Percentiles rank a stretch among this genome's conserved stretches.
Evolutionary conservation across 164 flowering plant genomes (phyloP).

Genomic region (Berberis vulgaris): DNA sequence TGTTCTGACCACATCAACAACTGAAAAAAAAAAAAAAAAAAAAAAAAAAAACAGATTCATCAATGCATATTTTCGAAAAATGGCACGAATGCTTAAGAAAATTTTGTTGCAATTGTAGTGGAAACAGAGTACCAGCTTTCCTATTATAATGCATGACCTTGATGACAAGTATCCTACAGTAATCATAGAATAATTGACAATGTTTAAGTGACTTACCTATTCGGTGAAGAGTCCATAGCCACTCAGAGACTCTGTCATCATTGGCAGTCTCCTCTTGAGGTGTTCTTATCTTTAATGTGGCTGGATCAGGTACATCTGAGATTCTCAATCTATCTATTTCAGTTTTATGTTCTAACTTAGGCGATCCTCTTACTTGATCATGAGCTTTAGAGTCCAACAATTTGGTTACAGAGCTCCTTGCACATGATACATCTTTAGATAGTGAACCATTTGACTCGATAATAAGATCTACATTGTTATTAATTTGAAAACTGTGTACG

Average conservation of each 20-base stretch:
- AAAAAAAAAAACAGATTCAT: no score
- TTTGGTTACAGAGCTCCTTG: slow-evolving; percentile 26
- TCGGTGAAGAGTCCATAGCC: slow-evolving; percentile 95
- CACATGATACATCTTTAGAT: slow-evolving; percentile 17
- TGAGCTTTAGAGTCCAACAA: slow-evolving; percentile 6
- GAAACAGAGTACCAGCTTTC: no score
- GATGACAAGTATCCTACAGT: no score
- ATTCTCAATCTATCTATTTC: slow-evolving; percentile 17
- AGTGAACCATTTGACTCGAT: slow-evolving; percentile 41
- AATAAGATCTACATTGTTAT: slow-evolving; percentile 59
- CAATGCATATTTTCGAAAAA: no score
- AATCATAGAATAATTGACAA: not conserved
- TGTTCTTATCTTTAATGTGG: slow-evolving; percentile 18
- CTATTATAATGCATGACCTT: no score
- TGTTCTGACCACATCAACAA: slow-evolving; percentile 91
- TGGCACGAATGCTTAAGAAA: no score
- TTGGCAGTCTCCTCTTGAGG: slow-evolving; percentile 26
- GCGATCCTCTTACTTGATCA: slow-evolving; percentile 19
- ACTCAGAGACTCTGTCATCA: slow-evolving; percentile 71
- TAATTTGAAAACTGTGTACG: slow-evolving; percentile 68
- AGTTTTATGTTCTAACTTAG: slow-evolving; percentile 18
- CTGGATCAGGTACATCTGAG: slow-evolving; percentile 44
- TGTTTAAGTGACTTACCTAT: slow-evolving; percentile 43
- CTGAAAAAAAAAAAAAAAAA: slow-evolving; percentile 28
- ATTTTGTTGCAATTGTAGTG: no score